Evolutionary conservation across 2,329 filamentous ascomycete species (phyloP).

Genomic region (Ceratocystis smalleyi): DNA sequence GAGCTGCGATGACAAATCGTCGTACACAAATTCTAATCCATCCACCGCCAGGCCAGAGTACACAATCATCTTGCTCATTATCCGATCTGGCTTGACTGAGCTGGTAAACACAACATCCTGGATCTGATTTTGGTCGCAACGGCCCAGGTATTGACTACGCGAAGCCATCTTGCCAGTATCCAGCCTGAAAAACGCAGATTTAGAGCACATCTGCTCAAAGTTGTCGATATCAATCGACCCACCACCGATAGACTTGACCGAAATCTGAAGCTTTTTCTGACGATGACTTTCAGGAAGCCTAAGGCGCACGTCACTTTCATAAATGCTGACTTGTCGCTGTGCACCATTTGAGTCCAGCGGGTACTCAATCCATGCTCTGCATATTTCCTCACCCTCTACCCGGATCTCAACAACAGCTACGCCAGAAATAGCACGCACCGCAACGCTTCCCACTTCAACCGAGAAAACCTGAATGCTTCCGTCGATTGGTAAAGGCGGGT

Average conservation of each 20-base stretch:
- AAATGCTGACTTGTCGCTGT: slow-evolving; percentile 58
- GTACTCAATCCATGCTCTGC: slow-evolving; percentile 70
- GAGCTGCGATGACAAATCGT: slow-evolving; percentile 67
- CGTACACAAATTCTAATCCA: slow-evolving; percentile 84
- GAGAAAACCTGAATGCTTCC: slow-evolving; percentile 74
- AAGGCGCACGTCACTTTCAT: slow-evolving; percentile 57
- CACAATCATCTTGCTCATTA: slow-evolving; percentile 58
- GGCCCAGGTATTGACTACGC: slow-evolving; percentile 58
- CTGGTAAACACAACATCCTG: slow-evolving; percentile 61
- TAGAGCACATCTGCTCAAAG: slow-evolving; percentile 53
- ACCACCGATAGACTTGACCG: slow-evolving; percentile 61
- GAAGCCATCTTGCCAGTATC: slow-evolving; percentile 56
- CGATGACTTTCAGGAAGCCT: slow-evolving; percentile 57
- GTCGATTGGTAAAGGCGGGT: slow-evolving; percentile 48
- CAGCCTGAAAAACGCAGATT: slow-evolving; percentile 57
- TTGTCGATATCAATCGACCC: slow-evolving; percentile 65
- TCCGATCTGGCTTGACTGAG: slow-evolving; percentile 49
- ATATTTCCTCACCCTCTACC: slow-evolving; percentile 63
- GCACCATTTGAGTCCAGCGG: slow-evolving; percentile 44
- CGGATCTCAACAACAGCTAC: slow-evolving; percentile 77
- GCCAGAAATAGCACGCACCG: slow-evolving; percentile 65
- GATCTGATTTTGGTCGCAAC: slow-evolving; percentile 55
- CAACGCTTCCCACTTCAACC: slow-evolving; percentile 58
- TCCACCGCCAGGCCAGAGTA: slow-evolving; percentile 66
- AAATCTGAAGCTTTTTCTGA: slow-evolving; percentile 53